These are phyloP conservation scores for Lichtheimia corymbifera DNA, from an alignment of 371 early-diverging fungal genomes.

Conservation along the genomic window DNA sequence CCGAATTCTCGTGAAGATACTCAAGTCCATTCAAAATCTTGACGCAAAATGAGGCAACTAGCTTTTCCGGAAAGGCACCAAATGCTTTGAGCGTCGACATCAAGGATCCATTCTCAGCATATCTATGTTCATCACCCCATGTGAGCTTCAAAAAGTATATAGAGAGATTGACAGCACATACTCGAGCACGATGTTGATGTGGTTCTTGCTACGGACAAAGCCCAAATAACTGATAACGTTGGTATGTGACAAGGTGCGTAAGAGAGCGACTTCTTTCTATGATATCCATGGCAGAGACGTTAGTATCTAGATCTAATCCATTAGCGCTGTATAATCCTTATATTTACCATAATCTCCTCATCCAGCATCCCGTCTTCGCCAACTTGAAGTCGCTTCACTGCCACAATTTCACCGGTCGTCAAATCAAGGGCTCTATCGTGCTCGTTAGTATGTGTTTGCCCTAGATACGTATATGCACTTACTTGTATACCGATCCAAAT, in stretches of 20 bases:
- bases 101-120: conserved; percentile 95
- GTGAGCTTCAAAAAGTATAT: not conserved
- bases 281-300: not conserved
- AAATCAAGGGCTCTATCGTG: conserved; percentile 72
- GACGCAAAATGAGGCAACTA: conserved; percentile 88
- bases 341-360: conserved; percentile 42
- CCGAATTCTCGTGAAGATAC: conserved; percentile 87
- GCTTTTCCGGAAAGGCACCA: conserved; percentile 90
- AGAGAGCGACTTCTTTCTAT: conserved; percentile 71
- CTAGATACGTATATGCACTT: conserved; percentile 1
- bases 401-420: conserved; percentile 84
- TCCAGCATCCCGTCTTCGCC: conserved; percentile 64
- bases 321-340: conserved; percentile 27
- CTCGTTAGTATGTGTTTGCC: not conserved
- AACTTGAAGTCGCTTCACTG: conserved; percentile 84
- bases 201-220: conserved; percentile 71
- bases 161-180: conserved; percentile 22
- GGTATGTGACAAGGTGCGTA: conserved; percentile 73
- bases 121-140: conserved; percentile 18
- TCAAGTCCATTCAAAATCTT: conserved; percentile 90
- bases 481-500: conserved; percentile 83
- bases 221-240: conserved; percentile 90
- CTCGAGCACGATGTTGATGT: conserved; percentile 89
- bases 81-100: conserved; percentile 87
- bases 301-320: not conserved